Conservation (phyloP, 495 filamentous ascomycete genomes). For the Cenococcum geophilum region DNA sequence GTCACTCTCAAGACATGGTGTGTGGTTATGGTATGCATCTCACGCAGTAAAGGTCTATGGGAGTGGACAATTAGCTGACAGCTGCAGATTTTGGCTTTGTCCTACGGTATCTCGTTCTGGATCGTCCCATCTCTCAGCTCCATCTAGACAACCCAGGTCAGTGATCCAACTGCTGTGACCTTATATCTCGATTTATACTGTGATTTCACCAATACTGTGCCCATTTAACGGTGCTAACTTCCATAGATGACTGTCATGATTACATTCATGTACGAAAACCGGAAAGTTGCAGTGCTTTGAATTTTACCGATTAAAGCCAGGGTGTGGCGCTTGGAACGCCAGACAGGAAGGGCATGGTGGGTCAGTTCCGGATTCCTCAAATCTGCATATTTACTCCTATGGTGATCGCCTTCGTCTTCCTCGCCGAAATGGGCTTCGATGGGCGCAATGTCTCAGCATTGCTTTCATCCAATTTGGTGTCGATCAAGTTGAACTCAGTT, state of each 20-base stretch:
- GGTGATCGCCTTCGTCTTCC: constrained; percentile 29
- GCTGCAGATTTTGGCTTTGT: constrained; percentile 31
- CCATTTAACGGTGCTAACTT: neutral
- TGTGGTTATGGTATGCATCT: constrained; percentile 19
- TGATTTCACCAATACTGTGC: neutral
- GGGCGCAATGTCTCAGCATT: constrained; percentile 32
- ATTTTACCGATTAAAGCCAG: constrained; percentile 2
- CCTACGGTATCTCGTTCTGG: constrained; percentile 39
- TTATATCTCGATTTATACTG: constrained; percentile 34
- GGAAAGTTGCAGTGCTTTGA: neutral
- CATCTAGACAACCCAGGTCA: constrained; percentile 28
- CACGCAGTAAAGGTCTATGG: neutral
- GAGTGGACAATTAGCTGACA: neutral
- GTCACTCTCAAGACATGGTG: constrained; percentile 29
- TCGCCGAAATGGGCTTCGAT: constrained; percentile 26
- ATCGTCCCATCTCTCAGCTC: constrained; percentile 32
- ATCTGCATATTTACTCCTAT: neutral
- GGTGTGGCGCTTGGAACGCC: constrained; percentile 27
- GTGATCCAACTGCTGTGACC: constrained; percentile 24
- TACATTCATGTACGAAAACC: constrained; percentile 28
- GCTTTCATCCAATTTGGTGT: constrained; percentile 33
- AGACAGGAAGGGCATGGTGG: constrained; percentile 19
- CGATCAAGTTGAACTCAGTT: constrained; percentile 31
- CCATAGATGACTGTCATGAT: constrained; percentile 28
- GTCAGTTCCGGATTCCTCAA: neutral